phyloP scores from a whole-genome alignment of 2,329 filamentous ascomycete genomes.

The Aureobasidium melanogenum region DNA sequence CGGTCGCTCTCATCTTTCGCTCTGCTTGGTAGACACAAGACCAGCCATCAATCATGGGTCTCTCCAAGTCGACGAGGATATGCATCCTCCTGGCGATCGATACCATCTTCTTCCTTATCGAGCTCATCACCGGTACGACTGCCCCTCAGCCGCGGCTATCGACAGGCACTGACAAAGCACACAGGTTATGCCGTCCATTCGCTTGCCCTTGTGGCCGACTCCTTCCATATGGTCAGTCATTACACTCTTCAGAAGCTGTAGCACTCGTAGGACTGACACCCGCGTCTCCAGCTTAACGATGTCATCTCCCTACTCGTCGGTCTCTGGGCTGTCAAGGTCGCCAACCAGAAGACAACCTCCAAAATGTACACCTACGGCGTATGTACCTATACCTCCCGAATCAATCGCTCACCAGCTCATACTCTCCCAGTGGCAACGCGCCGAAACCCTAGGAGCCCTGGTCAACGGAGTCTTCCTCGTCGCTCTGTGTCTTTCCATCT shows the following conservation, averaged over 20 bases:
- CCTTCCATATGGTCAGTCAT: slow-evolving; percentile 82
- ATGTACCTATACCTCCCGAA: slow-evolving; percentile 29
- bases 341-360: slow-evolving; percentile 67
- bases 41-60: slow-evolving; percentile 56
- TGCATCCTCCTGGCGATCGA: slow-evolving; percentile 89
- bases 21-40: background rate
- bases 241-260: background rate
- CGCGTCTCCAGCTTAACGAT: slow-evolving; percentile 66
- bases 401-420: slow-evolving; percentile 15
- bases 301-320: slow-evolving; percentile 89
- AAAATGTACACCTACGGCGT: slow-evolving; percentile 94
- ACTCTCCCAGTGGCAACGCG: slow-evolving; percentile 71
- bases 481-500: slow-evolving; percentile 89
- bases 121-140: slow-evolving; percentile 61
- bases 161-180: background rate
- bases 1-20: background rate
- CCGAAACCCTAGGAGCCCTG: slow-evolving; percentile 90
- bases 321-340: slow-evolving; percentile 88
- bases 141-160: background rate
- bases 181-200: slow-evolving; percentile 67
- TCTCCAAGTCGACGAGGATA: slow-evolving; percentile 89
- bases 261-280: background rate
- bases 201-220: slow-evolving; percentile 87
- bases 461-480: slow-evolving; percentile 98
- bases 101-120: slow-evolving; percentile 78